Evolutionary conservation across 73 alveolate species (phyloP), one percentile per base, ranked within the genome.

Genomic region (Paramecium primaurelia): DNA sequence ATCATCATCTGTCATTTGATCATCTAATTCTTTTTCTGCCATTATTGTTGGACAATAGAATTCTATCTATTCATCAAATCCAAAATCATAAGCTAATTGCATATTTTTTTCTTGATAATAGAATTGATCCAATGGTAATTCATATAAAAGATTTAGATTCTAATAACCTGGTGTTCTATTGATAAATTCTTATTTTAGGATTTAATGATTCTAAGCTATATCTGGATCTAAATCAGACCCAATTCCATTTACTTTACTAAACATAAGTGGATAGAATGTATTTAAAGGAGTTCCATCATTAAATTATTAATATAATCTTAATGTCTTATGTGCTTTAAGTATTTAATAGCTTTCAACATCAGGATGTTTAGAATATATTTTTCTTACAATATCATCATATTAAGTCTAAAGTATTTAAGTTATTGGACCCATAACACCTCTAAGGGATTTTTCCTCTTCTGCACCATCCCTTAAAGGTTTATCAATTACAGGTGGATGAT

Each of bases 1-100:
- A 71, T 89, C 94, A 71, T 89, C 94, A 71, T 89, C 94, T 8
- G 94, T 89, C 49, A 89, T 38, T 3, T 89, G 34, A 49, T 89
- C 94, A 73, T 89, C 94, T 44, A 38, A 34, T 36, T 89, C 94
- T 26, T 71, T 40, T 25, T 68, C 94, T 26, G 86, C 75, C 68
- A 89, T 45, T 51, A 71, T 34, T 26, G 75, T 40, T 22, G 94
- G 94, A 18, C 94, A 89, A 49, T 71, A 58, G 3, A 22, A 38
- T 89, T 89, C 94, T 37, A 71, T 30, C 73, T 45, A 10, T 18
- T 89, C 77, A 9, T 71, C 88, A 89, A 59, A 71, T 8, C 86
- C 94, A 71, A 40, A 69, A 47, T 89, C 94, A 25, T 37, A 42
- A 10, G 94, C 92, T 20, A 89, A 42, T 28, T 69, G n/a, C 84